Percentiles rank a stretch among this genome's conserved stretches.
These are phyloP conservation scores for Blastomyces emzantsi DNA, from an alignment of 2,329 filamentous ascomycete species.

Conservation along the genomic window DNA sequence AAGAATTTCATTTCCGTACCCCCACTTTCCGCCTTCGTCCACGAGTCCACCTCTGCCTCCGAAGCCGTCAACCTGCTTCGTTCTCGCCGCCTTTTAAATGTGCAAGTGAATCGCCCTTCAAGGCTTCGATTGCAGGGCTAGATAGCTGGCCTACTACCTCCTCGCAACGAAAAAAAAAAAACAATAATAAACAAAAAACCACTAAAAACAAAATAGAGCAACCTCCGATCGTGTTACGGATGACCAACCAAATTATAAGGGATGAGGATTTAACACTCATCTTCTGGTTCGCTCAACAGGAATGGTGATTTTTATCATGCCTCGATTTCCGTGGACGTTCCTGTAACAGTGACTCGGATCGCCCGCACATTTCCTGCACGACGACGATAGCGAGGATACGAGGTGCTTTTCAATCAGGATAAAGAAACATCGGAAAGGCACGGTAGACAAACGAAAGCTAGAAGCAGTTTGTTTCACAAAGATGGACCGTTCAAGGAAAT, in stretches of 20 bases:
- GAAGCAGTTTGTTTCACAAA: neutral
- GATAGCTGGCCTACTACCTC: slow-evolving; percentile 8
- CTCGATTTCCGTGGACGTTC: slow-evolving; percentile 2
- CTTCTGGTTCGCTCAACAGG: slow-evolving; percentile 4
- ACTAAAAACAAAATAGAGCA: neutral
- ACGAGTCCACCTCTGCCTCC: too few species aligned
- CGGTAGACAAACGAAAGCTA: neutral
- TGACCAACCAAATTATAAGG: neutral
- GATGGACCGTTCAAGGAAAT: slow-evolving; percentile 12
- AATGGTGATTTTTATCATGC: slow-evolving; percentile 7
- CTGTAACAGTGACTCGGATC: slow-evolving; percentile 1
- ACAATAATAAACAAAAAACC: neutral
- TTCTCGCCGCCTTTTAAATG: slow-evolving; percentile 1
- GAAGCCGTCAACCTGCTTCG: neutral
- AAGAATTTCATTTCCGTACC: neutral
- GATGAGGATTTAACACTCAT: slow-evolving; percentile 2
- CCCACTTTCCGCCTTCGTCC: neutral
- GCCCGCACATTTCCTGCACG: neutral
- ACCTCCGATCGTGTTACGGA: neutral
- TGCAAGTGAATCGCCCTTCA: neutral
- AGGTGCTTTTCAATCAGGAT: neutral
- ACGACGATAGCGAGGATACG: slow-evolving; percentile 1
- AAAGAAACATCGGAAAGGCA: neutral
- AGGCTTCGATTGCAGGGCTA: slow-evolving; percentile 7
- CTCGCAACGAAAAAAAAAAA: neutral